Evolutionary conservation across 1,284 basidiomycete genomes (phyloP).

Genomic region (Leccinum ambiguum): DNA sequence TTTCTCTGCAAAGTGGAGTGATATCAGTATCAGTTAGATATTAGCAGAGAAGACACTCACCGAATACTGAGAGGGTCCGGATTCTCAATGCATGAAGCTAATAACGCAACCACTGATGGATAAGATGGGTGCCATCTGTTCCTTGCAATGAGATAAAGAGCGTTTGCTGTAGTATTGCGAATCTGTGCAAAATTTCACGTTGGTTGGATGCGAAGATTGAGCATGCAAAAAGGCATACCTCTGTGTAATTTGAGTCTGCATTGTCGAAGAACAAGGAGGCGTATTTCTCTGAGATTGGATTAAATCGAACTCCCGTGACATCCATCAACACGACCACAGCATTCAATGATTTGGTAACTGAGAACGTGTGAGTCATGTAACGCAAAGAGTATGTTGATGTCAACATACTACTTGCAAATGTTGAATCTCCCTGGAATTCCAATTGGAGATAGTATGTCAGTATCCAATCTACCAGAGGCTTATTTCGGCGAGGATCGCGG

Average conservation of each 20-base stretch:
- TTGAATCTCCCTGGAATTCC: conserved; percentile 75
- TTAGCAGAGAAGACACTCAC: conserved; percentile 34
- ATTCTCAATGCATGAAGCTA: conserved; percentile 58
- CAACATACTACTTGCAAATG: conserved; percentile 73
- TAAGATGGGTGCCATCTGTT: conserved; percentile 79
- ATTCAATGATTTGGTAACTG: conserved; percentile 70
- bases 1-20: conserved; percentile 42
- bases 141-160: conserved; percentile 61
- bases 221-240: conserved; percentile 46
- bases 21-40: neutral
- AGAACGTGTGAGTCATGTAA: conserved; percentile 17
- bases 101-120: conserved; percentile 61
- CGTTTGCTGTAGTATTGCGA: conserved; percentile 68
- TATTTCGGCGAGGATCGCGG: conserved; percentile 85
- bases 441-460: conserved; percentile 31
- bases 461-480: conserved; percentile 81
- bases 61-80: conserved; percentile 67
- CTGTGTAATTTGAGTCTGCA: conserved; percentile 80
- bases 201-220: conserved; percentile 8
- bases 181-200: conserved; percentile 50
- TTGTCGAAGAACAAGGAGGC: conserved; percentile 73
- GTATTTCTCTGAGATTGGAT: conserved; percentile 66
- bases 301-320: conserved; percentile 60
- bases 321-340: conserved; percentile 62
- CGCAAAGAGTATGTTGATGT: too few species aligned